Evolutionary conservation across 2,329 filamentous ascomycete genomes (phyloP).

Genomic region (Lithohypha guttulata): DNA sequence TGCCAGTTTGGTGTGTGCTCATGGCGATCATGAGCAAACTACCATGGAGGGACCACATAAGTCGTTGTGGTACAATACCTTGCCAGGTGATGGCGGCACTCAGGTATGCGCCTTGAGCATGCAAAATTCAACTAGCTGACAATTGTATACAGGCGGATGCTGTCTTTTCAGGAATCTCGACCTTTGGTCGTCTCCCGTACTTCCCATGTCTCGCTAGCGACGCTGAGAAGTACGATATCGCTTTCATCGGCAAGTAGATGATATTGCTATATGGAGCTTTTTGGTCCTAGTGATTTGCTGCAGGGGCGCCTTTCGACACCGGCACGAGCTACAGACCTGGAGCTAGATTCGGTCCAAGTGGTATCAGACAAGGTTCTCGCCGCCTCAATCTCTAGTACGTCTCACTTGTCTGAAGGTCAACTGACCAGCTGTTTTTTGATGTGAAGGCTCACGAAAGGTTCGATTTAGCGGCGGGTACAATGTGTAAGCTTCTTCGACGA

Average conservation of each 20-base stretch:
- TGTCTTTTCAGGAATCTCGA: slow-evolving; percentile 79
- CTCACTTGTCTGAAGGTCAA: slow-evolving; percentile 20
- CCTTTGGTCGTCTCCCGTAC: slow-evolving; percentile 71
- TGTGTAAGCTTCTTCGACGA: slow-evolving; percentile 34
- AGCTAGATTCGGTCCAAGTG: slow-evolving; percentile 72
- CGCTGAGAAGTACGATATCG: slow-evolving; percentile 68
- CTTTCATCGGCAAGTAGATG: slow-evolving; percentile 58
- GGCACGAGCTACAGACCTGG: slow-evolving; percentile 77
- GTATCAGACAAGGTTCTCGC: slow-evolving; percentile 76
- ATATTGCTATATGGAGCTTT: background rate
- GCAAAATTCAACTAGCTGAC: background rate
- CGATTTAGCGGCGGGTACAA: slow-evolving; percentile 71
- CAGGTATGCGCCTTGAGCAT: slow-evolving; percentile 44
- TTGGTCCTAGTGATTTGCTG: background rate
- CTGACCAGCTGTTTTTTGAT: slow-evolving; percentile 5
- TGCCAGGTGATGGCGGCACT: slow-evolving; percentile 74
- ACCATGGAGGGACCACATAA: slow-evolving; percentile 56
- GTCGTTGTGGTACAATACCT: slow-evolving; percentile 68
- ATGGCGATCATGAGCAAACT: slow-evolving; percentile 49
- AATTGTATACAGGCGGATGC: slow-evolving; percentile 56
- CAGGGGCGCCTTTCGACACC: slow-evolving; percentile 74
- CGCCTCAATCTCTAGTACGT: slow-evolving; percentile 78
- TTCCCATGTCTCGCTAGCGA: slow-evolving; percentile 62
- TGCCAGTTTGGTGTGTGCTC: slow-evolving; percentile 46
- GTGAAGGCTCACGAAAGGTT: slow-evolving; percentile 37